These are phyloP conservation scores for Zanthoxylum bungeanum DNA, from an alignment of 345 rosid species.

Conservation along the genomic window DNA sequence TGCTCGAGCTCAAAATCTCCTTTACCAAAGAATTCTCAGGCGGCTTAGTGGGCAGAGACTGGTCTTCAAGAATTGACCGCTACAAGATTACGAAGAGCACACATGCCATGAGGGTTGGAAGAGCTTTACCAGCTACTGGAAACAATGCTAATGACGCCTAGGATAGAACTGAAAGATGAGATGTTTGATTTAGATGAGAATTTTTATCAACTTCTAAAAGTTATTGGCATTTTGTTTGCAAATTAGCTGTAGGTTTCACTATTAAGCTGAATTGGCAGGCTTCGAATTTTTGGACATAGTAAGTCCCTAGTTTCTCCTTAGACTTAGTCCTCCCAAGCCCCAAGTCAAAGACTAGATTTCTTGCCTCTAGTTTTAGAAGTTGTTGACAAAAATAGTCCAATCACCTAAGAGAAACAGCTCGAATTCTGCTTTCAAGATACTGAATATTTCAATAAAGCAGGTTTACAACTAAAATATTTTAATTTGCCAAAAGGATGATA, in stretches of 20 bases:
- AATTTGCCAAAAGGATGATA: too few relatives aligned
- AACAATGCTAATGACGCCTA: conserved; percentile 76
- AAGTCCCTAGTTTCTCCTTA: not conserved
- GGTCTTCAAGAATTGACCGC: conserved; percentile 86
- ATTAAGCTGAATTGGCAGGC: not conserved
- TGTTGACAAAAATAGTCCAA: not conserved
- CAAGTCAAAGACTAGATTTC: not conserved
- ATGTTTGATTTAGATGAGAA: conserved; percentile 11
- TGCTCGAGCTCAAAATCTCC: too few relatives aligned
- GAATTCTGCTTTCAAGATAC: too few relatives aligned
- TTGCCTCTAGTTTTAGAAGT: not conserved
- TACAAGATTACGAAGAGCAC: conserved; percentile 69
- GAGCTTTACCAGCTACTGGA: conserved; percentile 54
- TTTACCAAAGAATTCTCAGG: too few relatives aligned
- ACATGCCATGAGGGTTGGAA: conserved; percentile 61
- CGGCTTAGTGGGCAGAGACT: too few relatives aligned
- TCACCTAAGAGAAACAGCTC: too few relatives aligned
- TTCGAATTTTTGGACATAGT: not conserved
- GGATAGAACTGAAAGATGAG: conserved; percentile 74
- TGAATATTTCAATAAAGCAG: too few relatives aligned
- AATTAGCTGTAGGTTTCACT: not conserved
- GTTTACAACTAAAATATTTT: too few relatives aligned
- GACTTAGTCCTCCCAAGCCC: not conserved
- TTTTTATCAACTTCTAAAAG: not conserved
- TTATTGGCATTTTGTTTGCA: too few relatives aligned